Base-by-base conservation (phyloP, 495 filamentous ascomycete genomes). In the Sphaerosporella brunnea region DNA sequence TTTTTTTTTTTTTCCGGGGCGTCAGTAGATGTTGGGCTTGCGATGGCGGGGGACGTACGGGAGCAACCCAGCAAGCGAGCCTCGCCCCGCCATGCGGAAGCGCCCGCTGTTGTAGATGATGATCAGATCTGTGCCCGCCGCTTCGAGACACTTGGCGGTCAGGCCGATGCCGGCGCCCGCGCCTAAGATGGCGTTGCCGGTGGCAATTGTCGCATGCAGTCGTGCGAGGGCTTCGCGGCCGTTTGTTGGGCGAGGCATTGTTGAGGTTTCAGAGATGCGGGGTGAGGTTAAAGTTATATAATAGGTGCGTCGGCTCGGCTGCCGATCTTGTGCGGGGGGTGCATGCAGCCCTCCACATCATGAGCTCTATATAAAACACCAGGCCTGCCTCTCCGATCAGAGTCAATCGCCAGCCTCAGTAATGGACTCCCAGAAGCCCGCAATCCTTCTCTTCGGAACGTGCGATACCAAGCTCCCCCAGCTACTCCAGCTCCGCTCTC, bases 91-190 rank as follows among this genome's bases (percentile, higher is more conserved):
- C 79, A 84, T 82, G 25, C 77, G 76, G 63, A 78, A 84, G 20
- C 78, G 72, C 1, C 78, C 79, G 28, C 71, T 74, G 63, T 82
- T 82, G 66, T 82, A 82, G 62, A 82, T 66, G 47, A 82, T 71
- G 47, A 82, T 78, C 21, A 81, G 68, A 51, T 82, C 77, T 40
- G 66, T 71, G 48, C 78, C 76, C 50, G 76, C 78, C 25, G 69
- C 66, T 58, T 82, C 77, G 56, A 79, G 65, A 53, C 69, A 75
- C 55, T 84, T 81, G 51, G 79, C 78, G 1, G 78, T 77, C 3
- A 82, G 72, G 7, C 79, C 78, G 54, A 78, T 82, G 71, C 77
- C 79, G 47, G 78, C 78, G 24, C 78, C 77, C 7, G 76, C 77
- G 16, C 79, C 78, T 32, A 82, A 69, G 51, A 83, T 74, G 49